Percentiles rank a stretch among this genome's conserved stretches.
phyloP scores from a whole-genome alignment of 2,329 filamentous ascomycete genomes.

The Apiospora saccharicola region DNA sequence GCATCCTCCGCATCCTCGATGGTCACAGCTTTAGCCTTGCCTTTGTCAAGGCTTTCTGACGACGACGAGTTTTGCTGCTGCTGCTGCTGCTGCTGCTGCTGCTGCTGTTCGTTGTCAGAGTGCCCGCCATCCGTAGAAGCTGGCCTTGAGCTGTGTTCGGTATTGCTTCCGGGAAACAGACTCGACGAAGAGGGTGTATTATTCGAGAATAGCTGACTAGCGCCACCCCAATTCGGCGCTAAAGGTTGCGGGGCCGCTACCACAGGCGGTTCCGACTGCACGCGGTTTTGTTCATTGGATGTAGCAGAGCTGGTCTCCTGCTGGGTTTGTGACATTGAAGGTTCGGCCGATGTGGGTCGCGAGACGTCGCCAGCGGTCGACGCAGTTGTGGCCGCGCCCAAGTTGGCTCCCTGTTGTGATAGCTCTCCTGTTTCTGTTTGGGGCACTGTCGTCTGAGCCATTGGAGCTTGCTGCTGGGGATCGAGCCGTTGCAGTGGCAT shows the following conservation, averaged over 20 bases:
- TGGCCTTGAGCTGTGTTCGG: conserved; percentile 29
- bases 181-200: conserved; percentile 31
- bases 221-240: conserved; percentile 59
- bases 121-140: conserved; percentile 26
- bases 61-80: conserved; percentile 26
- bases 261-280: conserved; percentile 37
- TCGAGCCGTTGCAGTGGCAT: conserved; percentile 66
- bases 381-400: background rate
- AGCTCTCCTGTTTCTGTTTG: conserved; percentile 1
- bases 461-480: conserved; percentile 37
- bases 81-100: conserved; percentile 29
- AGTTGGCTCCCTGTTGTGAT: conserved; percentile 21
- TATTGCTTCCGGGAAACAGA: conserved; percentile 27
- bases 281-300: conserved; percentile 27
- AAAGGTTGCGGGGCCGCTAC: conserved; percentile 58
- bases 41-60: conserved; percentile 31
- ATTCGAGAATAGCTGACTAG: conserved; percentile 55
- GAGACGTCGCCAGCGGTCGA: background rate
- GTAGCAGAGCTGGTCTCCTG: conserved; percentile 26
- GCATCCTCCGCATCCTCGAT: conserved; percentile 38
- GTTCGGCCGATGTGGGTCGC: background rate
- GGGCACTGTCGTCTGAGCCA: conserved; percentile 29
- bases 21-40: conserved; percentile 40
- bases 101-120: conserved; percentile 29
- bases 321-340: conserved; percentile 21